Evolutionary conservation across 768 basidiomycete species (phyloP).

Genomic region (Phanerochaete carnosa): DNA sequence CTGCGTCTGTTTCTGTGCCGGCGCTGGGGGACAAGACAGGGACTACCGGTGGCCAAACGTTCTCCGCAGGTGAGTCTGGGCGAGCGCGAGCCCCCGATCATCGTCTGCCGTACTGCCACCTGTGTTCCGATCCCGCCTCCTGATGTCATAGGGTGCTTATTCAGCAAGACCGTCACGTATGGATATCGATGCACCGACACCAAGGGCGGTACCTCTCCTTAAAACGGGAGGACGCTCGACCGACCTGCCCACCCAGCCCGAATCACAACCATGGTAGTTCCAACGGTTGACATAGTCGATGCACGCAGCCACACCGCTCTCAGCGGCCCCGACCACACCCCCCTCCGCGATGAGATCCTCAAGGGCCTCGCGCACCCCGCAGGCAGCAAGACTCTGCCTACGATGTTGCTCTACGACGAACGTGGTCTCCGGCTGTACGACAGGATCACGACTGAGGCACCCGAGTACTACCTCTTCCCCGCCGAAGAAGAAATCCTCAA

Average conservation of each 20-base stretch:
- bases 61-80: no score
- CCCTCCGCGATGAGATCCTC: slow-evolving; percentile 44
- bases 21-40: no score
- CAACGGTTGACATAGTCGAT: slow-evolving; percentile 21
- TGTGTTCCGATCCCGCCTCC: not conserved
- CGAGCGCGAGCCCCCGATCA: not conserved
- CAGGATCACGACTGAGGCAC: slow-evolving; percentile 70
- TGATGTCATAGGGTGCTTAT: slow-evolving; percentile 3
- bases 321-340: not conserved
- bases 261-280: not conserved
- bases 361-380: slow-evolving; percentile 52
- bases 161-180: not conserved
- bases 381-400: slow-evolving; percentile 68
- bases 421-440: slow-evolving; percentile 84
- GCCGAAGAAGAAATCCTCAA: slow-evolving; percentile 87
- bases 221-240: not conserved
- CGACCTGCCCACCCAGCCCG: not conserved
- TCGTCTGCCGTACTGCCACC: not conserved
- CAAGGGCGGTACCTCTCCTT: not conserved
- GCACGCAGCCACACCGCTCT: slow-evolving; percentile 13
- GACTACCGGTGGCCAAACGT: no score
- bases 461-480: slow-evolving; percentile 87
- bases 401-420: slow-evolving; percentile 84
- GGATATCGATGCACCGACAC: not conserved
- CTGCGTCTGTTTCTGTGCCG: no score